Evolutionary conservation across 2,329 filamentous ascomycete species (phyloP).

Genomic region (Gremmenia infestans): DNA sequence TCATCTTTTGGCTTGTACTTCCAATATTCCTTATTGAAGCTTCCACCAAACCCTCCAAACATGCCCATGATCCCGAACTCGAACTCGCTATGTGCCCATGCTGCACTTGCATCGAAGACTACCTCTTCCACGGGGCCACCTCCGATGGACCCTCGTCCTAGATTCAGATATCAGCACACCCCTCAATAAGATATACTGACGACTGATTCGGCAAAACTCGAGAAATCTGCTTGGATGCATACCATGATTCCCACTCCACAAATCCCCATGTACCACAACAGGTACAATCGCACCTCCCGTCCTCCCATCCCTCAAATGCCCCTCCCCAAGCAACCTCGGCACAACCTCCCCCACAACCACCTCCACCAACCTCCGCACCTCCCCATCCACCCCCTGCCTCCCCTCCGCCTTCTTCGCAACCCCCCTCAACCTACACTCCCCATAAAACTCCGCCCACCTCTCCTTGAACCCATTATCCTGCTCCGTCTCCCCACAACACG

Average conservation of each 20-base stretch:
- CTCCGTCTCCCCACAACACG: constrained; percentile 79
- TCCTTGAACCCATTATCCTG: constrained; percentile 72
- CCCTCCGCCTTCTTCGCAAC: constrained; percentile 55
- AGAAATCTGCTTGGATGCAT: constrained; percentile 2
- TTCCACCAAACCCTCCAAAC: constrained; percentile 79
- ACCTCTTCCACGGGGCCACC: constrained; percentile 60
- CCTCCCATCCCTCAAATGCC: constrained; percentile 48
- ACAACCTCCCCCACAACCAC: constrained; percentile 60
- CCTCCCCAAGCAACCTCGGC: constrained; percentile 67
- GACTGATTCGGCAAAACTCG: too few species aligned
- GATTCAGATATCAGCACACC: background rate
- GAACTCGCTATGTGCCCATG: constrained; percentile 84
- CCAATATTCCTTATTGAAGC: constrained; percentile 76
- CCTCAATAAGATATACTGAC: too few species aligned
- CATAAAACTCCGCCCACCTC: constrained; percentile 84
- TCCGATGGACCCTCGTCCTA: constrained; percentile 51
- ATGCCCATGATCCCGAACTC: constrained; percentile 93
- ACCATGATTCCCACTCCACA: constrained; percentile 87
- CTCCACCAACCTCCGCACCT: constrained; percentile 61
- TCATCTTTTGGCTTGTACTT: constrained; percentile 71
- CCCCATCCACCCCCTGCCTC: constrained; percentile 59
- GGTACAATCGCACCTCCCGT: constrained; percentile 55
- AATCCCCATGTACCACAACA: constrained; percentile 81
- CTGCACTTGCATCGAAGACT: constrained; percentile 74
- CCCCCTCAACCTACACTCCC: constrained; percentile 64